phyloP scores from a whole-genome alignment of 2,329 filamentous ascomycete genomes.

The Botryotinia calthae region DNA sequence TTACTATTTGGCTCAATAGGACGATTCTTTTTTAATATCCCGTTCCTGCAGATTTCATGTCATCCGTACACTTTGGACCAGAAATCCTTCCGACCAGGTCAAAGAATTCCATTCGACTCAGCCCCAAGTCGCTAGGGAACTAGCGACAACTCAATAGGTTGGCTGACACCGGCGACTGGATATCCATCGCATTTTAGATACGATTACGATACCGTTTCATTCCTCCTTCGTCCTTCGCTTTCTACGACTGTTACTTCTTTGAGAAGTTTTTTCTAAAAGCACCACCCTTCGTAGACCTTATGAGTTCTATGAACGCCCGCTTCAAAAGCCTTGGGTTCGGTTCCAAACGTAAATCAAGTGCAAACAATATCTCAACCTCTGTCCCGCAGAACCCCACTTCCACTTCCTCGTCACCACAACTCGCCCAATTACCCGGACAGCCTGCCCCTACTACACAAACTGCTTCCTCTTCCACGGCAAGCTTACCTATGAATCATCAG shows the following conservation, averaged over 20 bases:
- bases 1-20: neutral
- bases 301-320: conserved; percentile 78
- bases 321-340: conserved; percentile 79
- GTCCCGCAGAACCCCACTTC: conserved; percentile 39
- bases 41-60: conserved; percentile 24
- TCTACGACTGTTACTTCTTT: conserved; percentile 35
- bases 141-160: conserved; percentile 21
- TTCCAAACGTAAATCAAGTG: conserved; percentile 68
- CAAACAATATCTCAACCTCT: conserved; percentile 48
- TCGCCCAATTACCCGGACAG: conserved; percentile 30
- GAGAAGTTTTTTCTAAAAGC: conserved; percentile 29
- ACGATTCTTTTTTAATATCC: neutral
- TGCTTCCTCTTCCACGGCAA: conserved; percentile 50
- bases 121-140: conserved; percentile 19
- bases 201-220: conserved; percentile 1
- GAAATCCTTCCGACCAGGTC: conserved; percentile 20
- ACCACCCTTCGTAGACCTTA: conserved; percentile 43
- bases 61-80: conserved; percentile 8
- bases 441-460: conserved; percentile 38
- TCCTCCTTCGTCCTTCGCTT: conserved; percentile 26
- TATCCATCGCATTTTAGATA: conserved; percentile 10
- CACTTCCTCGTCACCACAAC: conserved; percentile 33
- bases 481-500: conserved; percentile 62
- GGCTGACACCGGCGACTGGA: conserved; percentile 17
- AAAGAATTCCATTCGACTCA: conserved; percentile 19